Evolutionary conservation across 2,329 filamentous ascomycete species (phyloP).

Genomic region (Blastomyces percursus): DNA sequence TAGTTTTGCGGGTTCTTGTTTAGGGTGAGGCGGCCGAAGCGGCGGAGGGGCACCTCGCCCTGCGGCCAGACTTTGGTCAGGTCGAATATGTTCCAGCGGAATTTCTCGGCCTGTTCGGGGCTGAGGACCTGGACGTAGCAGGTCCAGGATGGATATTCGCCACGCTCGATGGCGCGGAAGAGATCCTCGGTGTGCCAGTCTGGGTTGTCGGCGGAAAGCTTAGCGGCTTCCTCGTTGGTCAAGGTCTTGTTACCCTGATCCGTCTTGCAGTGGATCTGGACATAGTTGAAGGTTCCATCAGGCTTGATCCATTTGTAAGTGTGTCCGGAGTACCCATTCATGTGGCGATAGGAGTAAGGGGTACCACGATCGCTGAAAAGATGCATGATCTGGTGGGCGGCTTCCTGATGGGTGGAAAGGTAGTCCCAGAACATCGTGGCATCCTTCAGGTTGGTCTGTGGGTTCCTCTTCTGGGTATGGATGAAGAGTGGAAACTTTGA

Average conservation of each 20-base stretch:
- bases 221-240: constrained; percentile 45
- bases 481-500: constrained; percentile 64
- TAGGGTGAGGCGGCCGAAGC: constrained; percentile 52
- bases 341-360: constrained; percentile 53
- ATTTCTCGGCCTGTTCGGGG: constrained; percentile 51
- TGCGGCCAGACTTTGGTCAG: constrained; percentile 61
- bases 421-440: constrained; percentile 62
- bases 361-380: constrained; percentile 57
- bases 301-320: constrained; percentile 57
- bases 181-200: constrained; percentile 55
- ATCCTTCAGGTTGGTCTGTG: constrained; percentile 57
- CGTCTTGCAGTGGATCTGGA: constrained; percentile 54
- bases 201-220: constrained; percentile 47
- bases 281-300: constrained; percentile 55
- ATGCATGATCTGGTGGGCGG: constrained; percentile 53
- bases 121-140: constrained; percentile 54
- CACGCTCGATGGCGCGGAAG: constrained; percentile 50
- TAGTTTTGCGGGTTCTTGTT: constrained; percentile 58
- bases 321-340: constrained; percentile 58
- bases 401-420: constrained; percentile 50
- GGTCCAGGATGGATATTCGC: constrained; percentile 53
- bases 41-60: constrained; percentile 48
- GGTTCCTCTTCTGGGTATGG: constrained; percentile 64
- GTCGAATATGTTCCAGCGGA: constrained; percentile 56
- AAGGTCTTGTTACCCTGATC: constrained; percentile 53